A percentile compares a stretch with the other conserved stretches of the same genome.
phyloP scores from a whole-genome alignment of 495 filamentous ascomycete genomes.

The Sordaria brevicollis region DNA sequence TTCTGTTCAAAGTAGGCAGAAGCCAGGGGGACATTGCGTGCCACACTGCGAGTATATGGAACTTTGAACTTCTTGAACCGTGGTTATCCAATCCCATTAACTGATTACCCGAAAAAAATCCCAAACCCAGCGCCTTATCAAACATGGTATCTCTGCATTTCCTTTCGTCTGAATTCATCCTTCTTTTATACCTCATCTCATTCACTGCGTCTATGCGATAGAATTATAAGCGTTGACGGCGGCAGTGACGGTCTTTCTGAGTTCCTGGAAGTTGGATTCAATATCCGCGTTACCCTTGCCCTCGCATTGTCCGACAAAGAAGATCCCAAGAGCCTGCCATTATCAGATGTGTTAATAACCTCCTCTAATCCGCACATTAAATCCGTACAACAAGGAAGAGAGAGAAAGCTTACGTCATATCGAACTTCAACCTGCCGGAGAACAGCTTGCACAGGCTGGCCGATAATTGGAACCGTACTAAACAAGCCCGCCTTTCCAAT shows the following conservation, averaged over 20 bases:
- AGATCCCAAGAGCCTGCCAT: background rate
- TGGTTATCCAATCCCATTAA: background rate
- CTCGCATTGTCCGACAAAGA: background rate
- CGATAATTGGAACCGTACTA: slow-evolving; percentile 10
- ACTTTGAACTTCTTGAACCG: background rate
- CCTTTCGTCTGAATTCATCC: too few species aligned
- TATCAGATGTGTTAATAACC: too few species aligned
- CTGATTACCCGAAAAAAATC: background rate
- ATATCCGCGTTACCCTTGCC: background rate
- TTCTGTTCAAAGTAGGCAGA: background rate
- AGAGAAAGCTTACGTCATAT: background rate
- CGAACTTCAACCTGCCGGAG: background rate
- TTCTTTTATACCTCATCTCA: too few species aligned
- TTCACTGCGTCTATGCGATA: too few species aligned
- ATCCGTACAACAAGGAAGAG: too few species aligned
- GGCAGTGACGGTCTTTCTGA: background rate
- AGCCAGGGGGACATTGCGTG: background rate
- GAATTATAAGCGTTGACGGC: background rate
- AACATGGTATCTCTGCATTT: background rate
- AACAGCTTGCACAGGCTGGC: background rate
- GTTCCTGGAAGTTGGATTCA: too few species aligned
- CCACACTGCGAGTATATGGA: background rate
- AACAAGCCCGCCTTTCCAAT: slow-evolving; percentile 20
- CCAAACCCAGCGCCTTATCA: background rate
- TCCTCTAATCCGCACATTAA: too few species aligned